phyloP scores from a whole-genome alignment of 371 early-diverging fungal species.

The Saksenaea vasiformis region DNA sequence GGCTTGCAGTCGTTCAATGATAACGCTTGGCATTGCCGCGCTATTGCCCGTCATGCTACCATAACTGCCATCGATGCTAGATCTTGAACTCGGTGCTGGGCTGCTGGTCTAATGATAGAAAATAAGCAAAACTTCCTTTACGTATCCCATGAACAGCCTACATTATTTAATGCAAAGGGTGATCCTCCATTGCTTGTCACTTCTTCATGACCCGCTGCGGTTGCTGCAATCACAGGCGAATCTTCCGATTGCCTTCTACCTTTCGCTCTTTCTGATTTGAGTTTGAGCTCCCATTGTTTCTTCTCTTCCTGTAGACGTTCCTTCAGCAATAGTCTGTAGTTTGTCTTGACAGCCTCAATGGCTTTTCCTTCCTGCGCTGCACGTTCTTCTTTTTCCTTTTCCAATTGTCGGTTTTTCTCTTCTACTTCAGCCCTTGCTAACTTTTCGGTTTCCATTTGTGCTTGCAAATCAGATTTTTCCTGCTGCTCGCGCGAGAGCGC shows the following conservation, averaged over 20 bases:
- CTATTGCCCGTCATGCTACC: conserved; percentile 5
- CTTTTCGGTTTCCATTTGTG: conserved; percentile 27
- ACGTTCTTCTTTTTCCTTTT: conserved; percentile 29
- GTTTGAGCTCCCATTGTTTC: conserved; percentile 34
- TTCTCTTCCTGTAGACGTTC: conserved; percentile 43
- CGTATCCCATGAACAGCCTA: neutral
- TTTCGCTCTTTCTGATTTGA: conserved; percentile 19
- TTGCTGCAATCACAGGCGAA: neutral
- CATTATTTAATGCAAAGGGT: neutral
- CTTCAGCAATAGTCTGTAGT: conserved; percentile 46
- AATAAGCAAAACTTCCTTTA: neutral
- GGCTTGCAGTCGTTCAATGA: conserved; percentile 61
- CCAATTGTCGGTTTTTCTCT: conserved; percentile 28
- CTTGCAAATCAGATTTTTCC: conserved; percentile 22
- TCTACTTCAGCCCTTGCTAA: conserved; percentile 22
- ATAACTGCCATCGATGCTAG: conserved; percentile 42
- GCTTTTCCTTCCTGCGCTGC: conserved; percentile 37
- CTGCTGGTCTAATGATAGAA: conserved; percentile 11
- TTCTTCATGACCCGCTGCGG: neutral
- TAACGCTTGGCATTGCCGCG: conserved; percentile 26
- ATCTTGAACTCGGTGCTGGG: conserved; percentile 34
- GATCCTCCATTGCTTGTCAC: neutral
- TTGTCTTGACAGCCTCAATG: conserved; percentile 41
- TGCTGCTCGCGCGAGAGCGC: conserved; percentile 27
- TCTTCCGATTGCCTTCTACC: conserved; percentile 1